Percentiles rank a stretch among this genome's conserved stretches.
Conservation (phyloP, 306 rosid species). For the Prinsepia uniflora region DNA sequence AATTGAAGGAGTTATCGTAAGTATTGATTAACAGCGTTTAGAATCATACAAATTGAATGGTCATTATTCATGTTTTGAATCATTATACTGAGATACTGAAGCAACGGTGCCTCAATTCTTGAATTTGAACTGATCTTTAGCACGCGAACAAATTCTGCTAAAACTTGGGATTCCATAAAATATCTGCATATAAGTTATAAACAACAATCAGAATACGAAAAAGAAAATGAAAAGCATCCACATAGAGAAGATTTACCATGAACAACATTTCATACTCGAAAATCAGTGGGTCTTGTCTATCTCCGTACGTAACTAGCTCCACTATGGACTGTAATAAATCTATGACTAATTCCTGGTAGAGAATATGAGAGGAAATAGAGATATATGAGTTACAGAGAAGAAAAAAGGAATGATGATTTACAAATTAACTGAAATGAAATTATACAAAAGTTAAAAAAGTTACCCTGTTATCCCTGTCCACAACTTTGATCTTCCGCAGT, state of each 20-base stretch:
- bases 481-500: slow-evolving; percentile 37
- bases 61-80: slow-evolving; percentile 79
- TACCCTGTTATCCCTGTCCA: slow-evolving; percentile 39
- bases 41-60: slow-evolving; percentile 68
- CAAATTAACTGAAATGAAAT: not conserved
- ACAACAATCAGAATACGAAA: slow-evolving; percentile 10
- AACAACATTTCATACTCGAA: slow-evolving; percentile 55
- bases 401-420: not conserved
- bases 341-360: slow-evolving; percentile 57
- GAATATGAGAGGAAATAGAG: not conserved
- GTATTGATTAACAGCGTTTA: slow-evolving; percentile 15
- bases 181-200: slow-evolving; percentile 46
- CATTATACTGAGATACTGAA: slow-evolving; percentile 83
- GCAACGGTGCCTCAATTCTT: slow-evolving; percentile 67
- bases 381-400: not conserved
- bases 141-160: slow-evolving; percentile 69
- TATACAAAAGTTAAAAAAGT: not conserved
- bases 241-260: slow-evolving; percentile 16
- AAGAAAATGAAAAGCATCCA: slow-evolving; percentile 13
- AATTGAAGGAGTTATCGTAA: slow-evolving; percentile 14
- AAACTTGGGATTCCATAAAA: slow-evolving; percentile 85
- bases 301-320: slow-evolving; percentile 80
- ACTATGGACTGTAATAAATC: slow-evolving; percentile 76
- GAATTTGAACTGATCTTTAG: slow-evolving; percentile 58
- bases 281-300: slow-evolving; percentile 71